Base-by-base conservation (phyloP, 345 rosid genomes). In the Linum trigynum region DNA sequence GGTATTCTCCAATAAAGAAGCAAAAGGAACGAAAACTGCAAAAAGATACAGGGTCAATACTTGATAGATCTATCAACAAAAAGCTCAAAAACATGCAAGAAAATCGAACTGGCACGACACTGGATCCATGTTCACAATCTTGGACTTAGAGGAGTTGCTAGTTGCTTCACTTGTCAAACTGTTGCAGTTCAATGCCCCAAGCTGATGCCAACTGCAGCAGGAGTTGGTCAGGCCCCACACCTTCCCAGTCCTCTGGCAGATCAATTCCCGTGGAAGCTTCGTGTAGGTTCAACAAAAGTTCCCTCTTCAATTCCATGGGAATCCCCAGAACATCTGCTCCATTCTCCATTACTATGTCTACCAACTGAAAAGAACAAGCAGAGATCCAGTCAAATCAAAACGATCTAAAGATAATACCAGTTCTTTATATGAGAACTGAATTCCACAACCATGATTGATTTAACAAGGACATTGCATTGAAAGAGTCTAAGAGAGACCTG, bases 191-290 rank as follows among this genome's bases (percentile, higher is more conserved):
- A 61, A 89, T 91, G 58, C 78, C 89, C 97, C 99, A 95, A 10
- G 94, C 87, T 59, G 96, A 81, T 65, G 96, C 94, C 73, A 95
- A 74, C 79, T 91, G 99, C 76, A 85, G 65, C 77, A 87, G 73
- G 55, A 95, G 94, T 71, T 87, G 96, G 55, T 86, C 89, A 10
- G 92, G 96, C 0, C 77, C 70, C 0, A 74, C 85, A 59, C 99
- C 97, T 78, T 95, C 97, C 99, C 99, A 91, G 55, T 95, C 98
- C 61, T 95, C 97, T 5, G 96, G 86, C 23, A 83, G 86, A 62
- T 83, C 98, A 72, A 86, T 79, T 12, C 89, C 65, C 0, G 88
- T 78, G 35, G 87, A 84, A 5, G 88, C 86, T 67, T 95, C 98
- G 40, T 89, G 85, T 61, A 95, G 79, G 69, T 83, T 91, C 77